Percentiles rank a stretch among this genome's conserved stretches.
Conservation (phyloP, 2,329 filamentous ascomycete species). For the Aquanectria penicillioides region DNA sequence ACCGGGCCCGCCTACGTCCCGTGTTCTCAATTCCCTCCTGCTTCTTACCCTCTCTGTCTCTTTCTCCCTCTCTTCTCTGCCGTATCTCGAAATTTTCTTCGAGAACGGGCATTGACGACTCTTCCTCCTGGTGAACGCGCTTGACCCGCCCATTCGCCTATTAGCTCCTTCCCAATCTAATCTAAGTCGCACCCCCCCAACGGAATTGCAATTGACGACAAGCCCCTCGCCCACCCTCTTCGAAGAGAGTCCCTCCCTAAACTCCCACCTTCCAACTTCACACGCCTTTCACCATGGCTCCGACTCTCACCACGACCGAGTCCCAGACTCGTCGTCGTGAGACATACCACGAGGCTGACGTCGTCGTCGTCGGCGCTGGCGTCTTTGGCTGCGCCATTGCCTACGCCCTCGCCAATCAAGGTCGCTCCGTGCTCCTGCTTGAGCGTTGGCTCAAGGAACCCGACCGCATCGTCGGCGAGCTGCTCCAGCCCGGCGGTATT, state of each 20-base stretch:
- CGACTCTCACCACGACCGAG: slow-evolving; percentile 47
- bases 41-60: background rate
- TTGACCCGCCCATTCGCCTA: slow-evolving; percentile 3
- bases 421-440: slow-evolving; percentile 88
- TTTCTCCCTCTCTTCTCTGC: background rate
- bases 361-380: slow-evolving; percentile 92
- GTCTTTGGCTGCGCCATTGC: slow-evolving; percentile 90
- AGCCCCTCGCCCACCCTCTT: slow-evolving; percentile 29
- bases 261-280: slow-evolving; percentile 14
- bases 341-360: slow-evolving; percentile 75
- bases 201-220: slow-evolving; percentile 5
- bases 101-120: slow-evolving; percentile 5
- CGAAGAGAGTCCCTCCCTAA: slow-evolving; percentile 19
- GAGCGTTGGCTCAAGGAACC: slow-evolving; percentile 92
- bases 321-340: slow-evolving; percentile 60
- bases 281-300: slow-evolving; percentile 43
- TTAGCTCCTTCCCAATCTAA: background rate
- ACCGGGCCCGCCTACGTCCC: slow-evolving; percentile 1
- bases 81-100: no score
- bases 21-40: background rate
- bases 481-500: slow-evolving; percentile 93
- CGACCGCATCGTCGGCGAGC: slow-evolving; percentile 93
- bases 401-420: slow-evolving; percentile 85
- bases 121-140: background rate
- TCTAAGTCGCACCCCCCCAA: slow-evolving; percentile 17